These are phyloP conservation scores for Macrophomina phaseolina DNA, from an alignment of 2,329 filamentous ascomycete genomes.

Conservation along the genomic window DNA sequence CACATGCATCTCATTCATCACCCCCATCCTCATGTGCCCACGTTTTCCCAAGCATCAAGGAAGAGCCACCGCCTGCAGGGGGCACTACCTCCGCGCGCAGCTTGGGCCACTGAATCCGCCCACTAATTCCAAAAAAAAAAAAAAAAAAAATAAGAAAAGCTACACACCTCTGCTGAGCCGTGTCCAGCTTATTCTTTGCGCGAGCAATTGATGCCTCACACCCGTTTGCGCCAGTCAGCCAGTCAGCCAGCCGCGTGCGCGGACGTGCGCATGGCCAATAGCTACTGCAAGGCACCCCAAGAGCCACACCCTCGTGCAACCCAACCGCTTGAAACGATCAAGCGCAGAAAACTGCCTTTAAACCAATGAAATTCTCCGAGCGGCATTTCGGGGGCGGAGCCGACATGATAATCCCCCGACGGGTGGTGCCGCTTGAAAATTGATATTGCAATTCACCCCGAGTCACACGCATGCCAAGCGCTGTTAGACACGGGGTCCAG, in stretches of 20 bases:
- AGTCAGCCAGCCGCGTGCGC: neutral
- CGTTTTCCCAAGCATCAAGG: neutral
- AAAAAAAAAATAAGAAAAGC: too few relatives aligned
- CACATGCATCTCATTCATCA: too few relatives aligned
- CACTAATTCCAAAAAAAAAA: neutral
- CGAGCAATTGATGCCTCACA: conserved; percentile 2
- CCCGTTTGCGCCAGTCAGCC: neutral
- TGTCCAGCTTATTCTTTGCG: neutral
- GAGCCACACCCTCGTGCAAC: neutral
- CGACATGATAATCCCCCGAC: neutral
- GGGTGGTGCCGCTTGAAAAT: neutral
- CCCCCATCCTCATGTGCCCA: neutral
- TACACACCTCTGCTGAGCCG: neutral
- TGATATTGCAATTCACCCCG: neutral
- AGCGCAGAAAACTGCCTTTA: neutral
- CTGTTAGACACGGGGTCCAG: neutral
- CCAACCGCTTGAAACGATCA: neutral
- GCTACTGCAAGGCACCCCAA: conserved; percentile 7
- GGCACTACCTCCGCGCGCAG: neutral
- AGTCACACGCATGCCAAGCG: neutral
- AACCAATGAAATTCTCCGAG: neutral
- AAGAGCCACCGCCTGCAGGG: conserved; percentile 15
- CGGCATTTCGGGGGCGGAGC: neutral
- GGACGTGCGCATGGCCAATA: neutral
- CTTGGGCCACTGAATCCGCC: neutral